Conservation (phyloP, 2,329 filamentous ascomycete genomes). For the Phyllosticta citribraziliensis region DNA sequence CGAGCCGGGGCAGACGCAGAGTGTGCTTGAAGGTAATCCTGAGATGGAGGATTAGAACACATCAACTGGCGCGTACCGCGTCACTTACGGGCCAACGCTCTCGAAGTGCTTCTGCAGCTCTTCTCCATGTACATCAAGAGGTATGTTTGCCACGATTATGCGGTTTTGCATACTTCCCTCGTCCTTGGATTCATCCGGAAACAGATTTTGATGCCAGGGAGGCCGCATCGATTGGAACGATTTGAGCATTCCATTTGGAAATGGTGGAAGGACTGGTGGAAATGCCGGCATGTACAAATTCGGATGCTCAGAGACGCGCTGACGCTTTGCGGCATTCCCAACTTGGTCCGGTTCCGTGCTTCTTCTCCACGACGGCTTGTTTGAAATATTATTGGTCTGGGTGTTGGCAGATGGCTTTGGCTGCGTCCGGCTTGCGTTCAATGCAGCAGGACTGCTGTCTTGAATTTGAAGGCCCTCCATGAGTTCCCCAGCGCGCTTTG, state of each 20-base stretch:
- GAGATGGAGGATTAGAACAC: not conserved
- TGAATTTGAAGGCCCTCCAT: not conserved
- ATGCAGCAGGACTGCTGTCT: not conserved
- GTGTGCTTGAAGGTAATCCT: not conserved
- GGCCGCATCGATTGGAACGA: not conserved
- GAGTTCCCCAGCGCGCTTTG: not conserved
- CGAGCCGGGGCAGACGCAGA: not conserved
- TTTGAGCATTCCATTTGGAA: not conserved
- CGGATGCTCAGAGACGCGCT: not conserved
- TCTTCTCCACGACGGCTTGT: not conserved
- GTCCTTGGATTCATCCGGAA: not conserved
- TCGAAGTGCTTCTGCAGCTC: not conserved
- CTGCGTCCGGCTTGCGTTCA: not conserved
- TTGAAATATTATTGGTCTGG: not conserved
- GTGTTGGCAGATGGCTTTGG: not conserved
- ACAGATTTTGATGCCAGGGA: not conserved
- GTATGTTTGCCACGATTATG: constrained; percentile 5
- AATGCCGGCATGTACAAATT: not conserved
- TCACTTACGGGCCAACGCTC: not conserved
- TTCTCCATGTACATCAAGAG: not conserved
- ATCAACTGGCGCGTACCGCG: too few species aligned
- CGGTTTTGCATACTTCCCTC: not conserved
- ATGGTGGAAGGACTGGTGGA: not conserved
- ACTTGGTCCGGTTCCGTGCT: not conserved
- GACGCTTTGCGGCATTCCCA: not conserved